Base-by-base conservation (phyloP, 768 basidiomycete genomes). In the Floccularia luteovirens region DNA sequence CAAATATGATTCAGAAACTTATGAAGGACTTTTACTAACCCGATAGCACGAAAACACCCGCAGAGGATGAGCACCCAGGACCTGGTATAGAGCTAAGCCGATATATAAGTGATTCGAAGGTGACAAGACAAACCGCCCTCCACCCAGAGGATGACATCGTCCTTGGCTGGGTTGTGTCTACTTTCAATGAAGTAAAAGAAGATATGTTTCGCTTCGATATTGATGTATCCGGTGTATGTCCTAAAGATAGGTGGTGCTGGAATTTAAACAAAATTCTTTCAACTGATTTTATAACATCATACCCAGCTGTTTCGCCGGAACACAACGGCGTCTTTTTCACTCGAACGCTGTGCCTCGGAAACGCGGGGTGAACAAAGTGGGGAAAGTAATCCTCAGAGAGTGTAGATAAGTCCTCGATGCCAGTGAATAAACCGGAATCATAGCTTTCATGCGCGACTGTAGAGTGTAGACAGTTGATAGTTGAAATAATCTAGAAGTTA, bases 111-210 rank as follows among this genome's bases (percentile, higher is more conserved):
- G 5, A 42, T 39, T 43, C 16, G 4, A 20, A 47, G 7, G 28
- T 23, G 11, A 19, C 5, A 39, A 11, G 1, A 42, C 43, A 31
- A 31, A 52, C 68, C 82, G 45, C 70, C 70, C 36, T 66, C 70
- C 0, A 67, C 69, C 71, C 71, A 73, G 50, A 79, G 74, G 7
- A 79, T 74, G 5, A 80, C 72, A 47, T 79, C 77, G 52, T 79
- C 78, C 39, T 60, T 71, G 24, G 67, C 69, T 4, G 80, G 78
- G 43, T 79, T 62, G 37, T 58, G 70, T 36, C 86, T 62, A 41
- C 77, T 80, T 54, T 87, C 82, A 53, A 87, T 87, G 55, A 86
- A 86, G 61, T 82, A 82, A 65, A 86, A 86, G 53, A 81, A 82
- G 13, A 82, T 46, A 50, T 81, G 80, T 3, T 77, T 66, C 4